Evolutionary conservation across 148 eudicot species (phyloP).

Genomic region (Diospyros kaki): DNA sequence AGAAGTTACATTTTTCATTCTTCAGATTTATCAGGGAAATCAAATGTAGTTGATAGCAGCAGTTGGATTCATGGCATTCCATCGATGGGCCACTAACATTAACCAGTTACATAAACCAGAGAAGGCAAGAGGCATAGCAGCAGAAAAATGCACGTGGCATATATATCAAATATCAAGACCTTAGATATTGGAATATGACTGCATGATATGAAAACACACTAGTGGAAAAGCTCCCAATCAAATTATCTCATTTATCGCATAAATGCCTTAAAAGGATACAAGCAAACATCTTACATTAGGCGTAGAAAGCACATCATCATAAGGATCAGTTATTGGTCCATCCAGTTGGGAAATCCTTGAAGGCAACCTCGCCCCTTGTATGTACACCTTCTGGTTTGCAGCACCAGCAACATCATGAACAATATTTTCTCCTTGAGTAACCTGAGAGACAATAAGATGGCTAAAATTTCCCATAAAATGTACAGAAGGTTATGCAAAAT

Average conservation of each 20-base stretch:
- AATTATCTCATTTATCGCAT: not conserved
- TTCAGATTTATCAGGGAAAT: not conserved
- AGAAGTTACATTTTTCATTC: not conserved
- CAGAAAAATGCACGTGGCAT: not conserved
- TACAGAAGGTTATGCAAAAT: not conserved
- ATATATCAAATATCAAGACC: not conserved
- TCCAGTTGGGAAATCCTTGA: conserved; percentile 69
- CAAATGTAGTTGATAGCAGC: not conserved
- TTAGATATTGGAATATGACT: not conserved
- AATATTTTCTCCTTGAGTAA: conserved; percentile 29
- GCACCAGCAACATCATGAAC: conserved; percentile 12
- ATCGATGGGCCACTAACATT: not conserved
- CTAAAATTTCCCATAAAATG: not conserved
- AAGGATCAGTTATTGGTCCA: conserved; percentile 84
- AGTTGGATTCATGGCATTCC: not conserved
- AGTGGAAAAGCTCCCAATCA: not conserved
- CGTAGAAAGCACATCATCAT: conserved; percentile 84
- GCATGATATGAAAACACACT: not conserved
- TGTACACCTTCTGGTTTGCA: conserved; percentile 17
- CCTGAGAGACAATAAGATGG: conserved; percentile 26
- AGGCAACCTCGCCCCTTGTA: conserved; percentile 26
- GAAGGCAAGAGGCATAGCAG: not conserved
- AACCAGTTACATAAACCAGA: not conserved
- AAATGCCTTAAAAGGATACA: not conserved
- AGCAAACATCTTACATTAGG: conserved; percentile 64